Evolutionary conservation across 1,284 basidiomycete species (phyloP).

Genomic region (Coniferiporia weirii): DNA sequence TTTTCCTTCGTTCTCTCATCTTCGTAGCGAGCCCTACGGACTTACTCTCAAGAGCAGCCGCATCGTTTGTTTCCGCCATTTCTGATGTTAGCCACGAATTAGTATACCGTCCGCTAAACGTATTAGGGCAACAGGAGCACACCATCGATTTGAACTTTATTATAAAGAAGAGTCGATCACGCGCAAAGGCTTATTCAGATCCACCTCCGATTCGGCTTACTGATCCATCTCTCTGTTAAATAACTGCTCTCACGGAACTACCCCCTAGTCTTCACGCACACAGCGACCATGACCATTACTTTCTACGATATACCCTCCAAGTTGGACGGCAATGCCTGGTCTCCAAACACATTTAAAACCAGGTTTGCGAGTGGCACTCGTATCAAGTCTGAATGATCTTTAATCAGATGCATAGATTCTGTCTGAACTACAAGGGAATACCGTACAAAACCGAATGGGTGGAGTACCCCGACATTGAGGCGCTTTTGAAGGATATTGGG

Average conservation of each 20-base stretch:
- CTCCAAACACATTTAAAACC: constrained; percentile 21
- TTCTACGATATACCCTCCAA: constrained; percentile 17
- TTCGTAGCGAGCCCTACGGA: no score
- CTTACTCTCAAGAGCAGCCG: no score
- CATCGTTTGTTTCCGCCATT: no score
- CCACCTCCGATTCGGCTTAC: background rate
- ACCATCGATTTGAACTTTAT: no score
- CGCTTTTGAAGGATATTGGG: constrained; percentile 15
- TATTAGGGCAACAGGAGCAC: no score
- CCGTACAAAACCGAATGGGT: constrained; percentile 19
- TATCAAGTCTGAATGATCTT: background rate
- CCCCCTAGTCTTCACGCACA: background rate
- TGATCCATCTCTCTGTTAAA: background rate
- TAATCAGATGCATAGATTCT: background rate
- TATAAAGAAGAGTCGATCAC: no score
- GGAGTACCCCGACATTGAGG: constrained; percentile 22
- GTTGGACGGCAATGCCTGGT: constrained; percentile 15
- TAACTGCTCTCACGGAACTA: background rate
- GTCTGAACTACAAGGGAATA: constrained; percentile 20
- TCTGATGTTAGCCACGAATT: no score
- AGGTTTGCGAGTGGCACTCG: constrained; percentile 6
- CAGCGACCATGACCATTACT: constrained; percentile 9
- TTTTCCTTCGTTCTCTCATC: no score
- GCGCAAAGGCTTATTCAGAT: no score
- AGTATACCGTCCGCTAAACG: no score